Percentiles rank a stretch among this genome's conserved stretches.
Evolutionary conservation across 306 rosid genomes (phyloP).

Genomic region (Ormosia semicastrata): DNA sequence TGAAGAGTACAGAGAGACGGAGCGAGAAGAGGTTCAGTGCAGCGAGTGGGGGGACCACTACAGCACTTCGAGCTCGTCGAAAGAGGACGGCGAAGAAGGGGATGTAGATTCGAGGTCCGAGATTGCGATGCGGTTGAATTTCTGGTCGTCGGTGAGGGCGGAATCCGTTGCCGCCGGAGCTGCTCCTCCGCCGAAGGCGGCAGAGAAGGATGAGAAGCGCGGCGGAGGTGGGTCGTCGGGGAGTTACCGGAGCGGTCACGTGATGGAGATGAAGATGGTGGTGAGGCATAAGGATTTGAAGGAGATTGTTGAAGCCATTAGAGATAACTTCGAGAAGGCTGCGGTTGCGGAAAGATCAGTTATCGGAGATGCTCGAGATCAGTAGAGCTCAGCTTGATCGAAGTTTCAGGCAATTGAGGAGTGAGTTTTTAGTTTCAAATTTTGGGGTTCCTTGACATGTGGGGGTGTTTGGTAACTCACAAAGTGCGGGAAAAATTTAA

Average conservation of each 20-base stretch:
- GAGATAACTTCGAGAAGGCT: conserved; percentile 76
- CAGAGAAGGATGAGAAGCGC: conserved; percentile 31
- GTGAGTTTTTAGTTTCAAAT: conserved; percentile 54
- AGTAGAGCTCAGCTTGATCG: conserved; percentile 76
- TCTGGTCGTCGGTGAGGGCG: conserved; percentile 42
- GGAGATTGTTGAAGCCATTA: conserved; percentile 82
- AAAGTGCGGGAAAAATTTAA: conserved; percentile 20
- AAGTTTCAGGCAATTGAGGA: conserved; percentile 78
- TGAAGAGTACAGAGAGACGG: conserved; percentile 46
- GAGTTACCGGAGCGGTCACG: too few species aligned
- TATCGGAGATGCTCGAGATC: conserved; percentile 81
- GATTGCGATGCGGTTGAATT: conserved; percentile 48
- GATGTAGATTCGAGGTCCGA: too few species aligned
- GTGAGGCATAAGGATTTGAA: conserved; percentile 80
- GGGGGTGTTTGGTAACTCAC: not conserved
- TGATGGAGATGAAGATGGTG: conserved; percentile 54
- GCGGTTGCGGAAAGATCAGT: conserved; percentile 75
- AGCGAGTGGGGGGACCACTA: conserved; percentile 94
- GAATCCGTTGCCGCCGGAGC: too few species aligned
- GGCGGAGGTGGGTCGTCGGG: too few species aligned
- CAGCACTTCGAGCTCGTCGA: conserved; percentile 68
- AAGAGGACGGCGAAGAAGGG: conserved; percentile 48
- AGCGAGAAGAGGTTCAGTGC: conserved; percentile 90
- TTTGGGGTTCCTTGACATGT: too few species aligned
- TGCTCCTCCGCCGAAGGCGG: conserved; percentile 21